Evolutionary conservation across 345 rosid species (phyloP), one percentile per base, ranked within the genome.

Genomic region (Pugionium dolabratum): DNA sequence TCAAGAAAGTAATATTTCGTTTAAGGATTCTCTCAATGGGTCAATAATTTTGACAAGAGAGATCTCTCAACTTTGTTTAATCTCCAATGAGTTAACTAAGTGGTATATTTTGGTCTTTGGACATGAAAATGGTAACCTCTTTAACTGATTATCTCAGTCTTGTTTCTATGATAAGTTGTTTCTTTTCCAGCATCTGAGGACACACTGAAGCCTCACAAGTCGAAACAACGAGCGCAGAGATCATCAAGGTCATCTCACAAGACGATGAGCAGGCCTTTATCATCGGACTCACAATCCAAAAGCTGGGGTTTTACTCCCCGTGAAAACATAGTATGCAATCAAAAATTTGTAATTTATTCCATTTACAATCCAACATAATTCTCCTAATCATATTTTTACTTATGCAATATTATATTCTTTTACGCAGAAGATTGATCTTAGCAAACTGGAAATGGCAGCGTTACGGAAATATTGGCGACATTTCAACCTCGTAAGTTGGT

Each of bases 371-470:
- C 10, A 62, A 11, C 18, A 40, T 27, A 32, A 27, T 25, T 2
- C 1, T 49, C 2, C 9, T 73, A 32, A 30, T 26, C 5, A 0
- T 60, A 34, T 5, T 34, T 42, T 64, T 31, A 47, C 40, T 54
- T 32, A 62, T 54, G 47, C 32, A 4, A n/a, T 7, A 2, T 27
- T 10, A 32, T 4, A 33, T 57, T 54, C 25, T 54, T 67, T 54
- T 9, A 28, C 6, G 46, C 81, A 93, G 92, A 93, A 80, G 76
- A 82, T 90, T 73, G 98, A 93, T 82, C 85, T 90, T 9, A 85
- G 92, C 84, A 93, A 88, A 80, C 75, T 90, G 77, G 95, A 90
- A 80, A 86, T 86, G 83, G 83, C 88, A 66, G 94, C 96, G 31
- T 79, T 93, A 54, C 82, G 86, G 83, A 86, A 86, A 82, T 90